Percentiles rank a stretch among this genome's conserved stretches.
Conservation (phyloP, 345 rosid genomes). For the Cochlearia excelsa region DNA sequence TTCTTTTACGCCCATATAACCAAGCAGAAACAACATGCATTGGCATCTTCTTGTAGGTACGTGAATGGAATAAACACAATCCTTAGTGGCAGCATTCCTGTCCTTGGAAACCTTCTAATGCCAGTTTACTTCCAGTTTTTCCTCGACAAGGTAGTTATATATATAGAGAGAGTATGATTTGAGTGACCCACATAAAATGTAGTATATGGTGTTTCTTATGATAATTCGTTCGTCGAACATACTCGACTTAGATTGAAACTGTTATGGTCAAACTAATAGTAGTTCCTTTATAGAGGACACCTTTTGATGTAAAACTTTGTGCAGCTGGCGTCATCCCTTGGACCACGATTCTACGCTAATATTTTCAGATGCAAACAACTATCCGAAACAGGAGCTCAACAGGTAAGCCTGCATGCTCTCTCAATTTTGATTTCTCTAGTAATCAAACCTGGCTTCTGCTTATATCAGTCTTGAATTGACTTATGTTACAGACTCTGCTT, state of each 20-base stretch:
- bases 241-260: conserved; percentile 4
- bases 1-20: conserved; percentile 9
- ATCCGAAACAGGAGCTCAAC: conserved; percentile 99
- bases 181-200: conserved; percentile 2
- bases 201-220: background rate
- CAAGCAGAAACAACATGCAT: conserved; percentile 22
- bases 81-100: conserved; percentile 36
- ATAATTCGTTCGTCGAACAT: background rate
- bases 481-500: background rate
- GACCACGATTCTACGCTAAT: conserved; percentile 89
- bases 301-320: conserved; percentile 13
- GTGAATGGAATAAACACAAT: conserved; percentile 31
- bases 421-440: conserved; percentile 6
- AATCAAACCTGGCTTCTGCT: conserved; percentile 1
- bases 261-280: conserved; percentile 1
- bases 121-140: conserved; percentile 39
- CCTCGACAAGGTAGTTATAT: conserved; percentile 35
- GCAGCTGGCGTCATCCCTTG: conserved; percentile 98
- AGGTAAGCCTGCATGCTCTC: conserved; percentile 42
- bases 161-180: background rate
- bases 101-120: conserved; percentile 34
- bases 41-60: conserved; percentile 49
- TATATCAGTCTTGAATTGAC: conserved; percentile 5
- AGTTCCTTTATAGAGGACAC: conserved; percentile 30
- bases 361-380: conserved; percentile 96